These are phyloP conservation scores for Penicillium paxilli DNA, from an alignment of 495 filamentous ascomycete species.

Conservation along the genomic window DNA sequence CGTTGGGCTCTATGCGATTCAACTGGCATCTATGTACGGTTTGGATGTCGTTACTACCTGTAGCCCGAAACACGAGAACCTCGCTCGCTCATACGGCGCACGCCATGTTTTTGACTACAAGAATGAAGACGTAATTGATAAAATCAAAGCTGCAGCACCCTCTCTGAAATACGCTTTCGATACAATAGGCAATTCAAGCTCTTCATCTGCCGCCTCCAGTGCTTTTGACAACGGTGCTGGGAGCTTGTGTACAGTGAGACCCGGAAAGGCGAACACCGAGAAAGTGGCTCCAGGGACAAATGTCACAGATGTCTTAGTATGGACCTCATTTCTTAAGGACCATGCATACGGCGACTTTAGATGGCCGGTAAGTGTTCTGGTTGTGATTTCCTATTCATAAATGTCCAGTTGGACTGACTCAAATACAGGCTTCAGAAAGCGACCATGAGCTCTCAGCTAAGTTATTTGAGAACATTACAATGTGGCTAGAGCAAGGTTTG, in stretches of 20 bases:
- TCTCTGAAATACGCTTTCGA: slow-evolving; percentile 25
- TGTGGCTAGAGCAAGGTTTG: slow-evolving; percentile 22
- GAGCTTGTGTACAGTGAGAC: slow-evolving; percentile 31
- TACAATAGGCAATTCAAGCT: slow-evolving; percentile 25
- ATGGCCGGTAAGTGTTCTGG: slow-evolving; percentile 23
- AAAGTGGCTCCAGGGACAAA: slow-evolving; percentile 13
- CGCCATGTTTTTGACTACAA: slow-evolving; percentile 55
- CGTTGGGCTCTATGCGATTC: slow-evolving; percentile 35
- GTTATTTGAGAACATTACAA: slow-evolving; percentile 27
- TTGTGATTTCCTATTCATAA: neutral
- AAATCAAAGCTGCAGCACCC: slow-evolving; percentile 16
- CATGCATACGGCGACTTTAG: slow-evolving; percentile 24
- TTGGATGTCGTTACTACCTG: slow-evolving; percentile 48
- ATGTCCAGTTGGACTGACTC: neutral
- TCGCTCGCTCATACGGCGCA: slow-evolving; percentile 50
- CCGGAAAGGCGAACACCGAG: slow-evolving; percentile 29
- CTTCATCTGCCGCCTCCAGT: slow-evolving; percentile 18
- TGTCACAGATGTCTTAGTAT: slow-evolving; percentile 35
- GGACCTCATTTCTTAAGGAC: slow-evolving; percentile 35
- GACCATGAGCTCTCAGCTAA: slow-evolving; percentile 29
- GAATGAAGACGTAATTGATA: slow-evolving; percentile 16
- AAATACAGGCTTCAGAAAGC: slow-evolving; percentile 19
- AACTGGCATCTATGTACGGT: slow-evolving; percentile 24
- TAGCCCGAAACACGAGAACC: slow-evolving; percentile 48
- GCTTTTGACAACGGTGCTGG: slow-evolving; percentile 8